Evolutionary conservation across 1,284 basidiomycete genomes (phyloP).

Genomic region (Ganoderma meredithae): DNA sequence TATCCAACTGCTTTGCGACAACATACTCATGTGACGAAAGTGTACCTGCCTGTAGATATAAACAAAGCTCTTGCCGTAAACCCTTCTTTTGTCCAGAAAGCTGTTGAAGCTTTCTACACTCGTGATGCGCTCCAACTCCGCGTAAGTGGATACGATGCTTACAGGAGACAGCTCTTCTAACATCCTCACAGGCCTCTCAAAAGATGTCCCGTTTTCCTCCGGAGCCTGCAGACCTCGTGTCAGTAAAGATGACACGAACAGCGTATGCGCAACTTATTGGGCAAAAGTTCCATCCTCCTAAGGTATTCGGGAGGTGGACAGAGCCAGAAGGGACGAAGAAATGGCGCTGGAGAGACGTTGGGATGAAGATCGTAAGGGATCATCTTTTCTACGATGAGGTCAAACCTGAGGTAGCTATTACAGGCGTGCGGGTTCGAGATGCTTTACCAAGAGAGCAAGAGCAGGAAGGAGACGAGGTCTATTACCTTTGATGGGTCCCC

Average conservation of each 20-base stretch:
- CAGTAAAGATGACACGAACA: conserved; percentile 83
- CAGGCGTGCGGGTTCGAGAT: conserved; percentile 96
- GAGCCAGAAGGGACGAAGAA: conserved; percentile 68
- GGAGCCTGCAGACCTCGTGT: conserved; percentile 61
- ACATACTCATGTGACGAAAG: conserved; percentile 84
- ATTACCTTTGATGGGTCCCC: conserved; percentile 46
- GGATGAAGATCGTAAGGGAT: conserved; percentile 84
- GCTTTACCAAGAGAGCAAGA: conserved; percentile 85
- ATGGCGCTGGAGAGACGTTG: conserved; percentile 82
- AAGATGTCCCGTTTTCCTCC: conserved; percentile 91
- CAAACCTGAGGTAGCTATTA: neutral
- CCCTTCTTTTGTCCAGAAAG: conserved; percentile 82
- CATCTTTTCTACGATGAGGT: neutral
- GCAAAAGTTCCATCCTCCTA: conserved; percentile 93
- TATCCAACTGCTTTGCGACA: conserved; percentile 74
- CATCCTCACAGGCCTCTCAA: conserved; percentile 71
- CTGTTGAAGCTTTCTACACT: conserved; percentile 92
- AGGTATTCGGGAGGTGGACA: conserved; percentile 82
- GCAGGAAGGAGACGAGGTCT: conserved; percentile 48
- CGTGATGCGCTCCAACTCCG: conserved; percentile 89
- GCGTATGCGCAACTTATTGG: conserved; percentile 93
- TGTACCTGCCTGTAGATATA: conserved; percentile 82
- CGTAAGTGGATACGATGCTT: conserved; percentile 52
- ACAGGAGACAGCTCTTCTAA: conserved; percentile 1
- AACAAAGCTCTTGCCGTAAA: conserved; percentile 73